phyloP scores from a whole-genome alignment of 1,284 basidiomycete species.

The Thecaphora thlaspeos region DNA sequence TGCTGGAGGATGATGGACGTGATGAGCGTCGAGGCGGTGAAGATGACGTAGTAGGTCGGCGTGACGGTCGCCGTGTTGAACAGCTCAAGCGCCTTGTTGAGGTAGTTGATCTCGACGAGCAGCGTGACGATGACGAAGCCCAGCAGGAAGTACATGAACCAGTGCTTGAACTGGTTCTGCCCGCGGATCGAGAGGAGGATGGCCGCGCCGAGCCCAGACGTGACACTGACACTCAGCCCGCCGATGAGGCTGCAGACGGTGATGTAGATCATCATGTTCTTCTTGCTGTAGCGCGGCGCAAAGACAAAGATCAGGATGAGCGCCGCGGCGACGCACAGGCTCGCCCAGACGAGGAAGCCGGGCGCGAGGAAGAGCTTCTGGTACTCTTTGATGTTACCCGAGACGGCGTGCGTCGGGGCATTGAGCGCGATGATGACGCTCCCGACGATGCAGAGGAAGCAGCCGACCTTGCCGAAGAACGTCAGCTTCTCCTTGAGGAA shows the following conservation, averaged over 20 bases:
- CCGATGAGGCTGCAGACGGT: slow-evolving; percentile 84
- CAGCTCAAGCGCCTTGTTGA: slow-evolving; percentile 92
- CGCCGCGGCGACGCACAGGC: slow-evolving; percentile 50
- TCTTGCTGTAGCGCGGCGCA: slow-evolving; percentile 83
- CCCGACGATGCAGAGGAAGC: slow-evolving; percentile 81
- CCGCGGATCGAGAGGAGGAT: slow-evolving; percentile 84
- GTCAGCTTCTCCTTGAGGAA: slow-evolving; percentile 84
- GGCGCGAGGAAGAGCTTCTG: slow-evolving; percentile 79
- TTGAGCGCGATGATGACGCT: slow-evolving; percentile 69
- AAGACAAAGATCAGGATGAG: slow-evolving; percentile 66
- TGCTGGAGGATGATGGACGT: slow-evolving; percentile 73
- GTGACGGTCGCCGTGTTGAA: slow-evolving; percentile 83
- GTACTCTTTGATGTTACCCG: slow-evolving; percentile 77
- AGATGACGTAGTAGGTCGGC: slow-evolving; percentile 83
- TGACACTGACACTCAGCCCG: slow-evolving; percentile 92
- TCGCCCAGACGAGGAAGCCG: slow-evolving; percentile 78
- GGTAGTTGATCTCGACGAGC: slow-evolving; percentile 90
- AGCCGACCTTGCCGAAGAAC: slow-evolving; percentile 64
- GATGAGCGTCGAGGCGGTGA: slow-evolving; percentile 71
- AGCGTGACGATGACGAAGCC: slow-evolving; percentile 77
- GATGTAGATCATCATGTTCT: slow-evolving; percentile 88
- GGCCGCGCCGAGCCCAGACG: slow-evolving; percentile 85
- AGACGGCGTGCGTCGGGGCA: slow-evolving; percentile 76
- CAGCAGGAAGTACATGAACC: slow-evolving; percentile 64
- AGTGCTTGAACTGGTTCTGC: slow-evolving; percentile 74